phyloP scores from a whole-genome alignment of 2,329 filamentous ascomycete species.

The Thermomyces lanuginosus region DNA sequence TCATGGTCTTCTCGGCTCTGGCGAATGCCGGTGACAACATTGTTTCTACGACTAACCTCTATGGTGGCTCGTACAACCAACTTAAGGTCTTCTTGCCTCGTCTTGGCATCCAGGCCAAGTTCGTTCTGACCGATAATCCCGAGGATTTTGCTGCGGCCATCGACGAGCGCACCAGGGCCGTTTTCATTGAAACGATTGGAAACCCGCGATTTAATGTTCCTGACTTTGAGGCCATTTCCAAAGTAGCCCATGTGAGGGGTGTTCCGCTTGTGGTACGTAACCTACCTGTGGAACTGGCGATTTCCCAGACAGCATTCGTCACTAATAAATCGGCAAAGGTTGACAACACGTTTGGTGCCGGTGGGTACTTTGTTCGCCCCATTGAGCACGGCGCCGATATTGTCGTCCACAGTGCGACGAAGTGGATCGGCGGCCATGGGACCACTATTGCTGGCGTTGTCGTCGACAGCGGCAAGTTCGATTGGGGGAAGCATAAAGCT shows the following conservation, averaged over 20 bases:
- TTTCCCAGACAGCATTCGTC: conserved; percentile 1
- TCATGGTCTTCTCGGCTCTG: conserved; percentile 61
- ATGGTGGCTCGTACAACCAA: conserved; percentile 84
- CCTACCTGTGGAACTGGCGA: background rate
- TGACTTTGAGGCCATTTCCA: conserved; percentile 64
- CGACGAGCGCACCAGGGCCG: conserved; percentile 73
- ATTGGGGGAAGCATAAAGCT: conserved; percentile 45
- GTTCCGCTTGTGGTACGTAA: conserved; percentile 42
- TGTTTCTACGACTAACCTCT: conserved; percentile 64
- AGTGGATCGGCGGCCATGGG: conserved; percentile 86
- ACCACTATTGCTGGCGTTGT: conserved; percentile 71
- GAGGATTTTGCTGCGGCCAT: conserved; percentile 61
- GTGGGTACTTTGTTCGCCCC: conserved; percentile 65
- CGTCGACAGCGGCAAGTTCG: conserved; percentile 69
- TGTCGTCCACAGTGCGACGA: conserved; percentile 74
- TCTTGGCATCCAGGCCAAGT: conserved; percentile 25
- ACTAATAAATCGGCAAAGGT: conserved; percentile 26
- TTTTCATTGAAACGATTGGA: conserved; percentile 75
- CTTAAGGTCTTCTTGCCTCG: conserved; percentile 53
- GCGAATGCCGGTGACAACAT: conserved; percentile 72
- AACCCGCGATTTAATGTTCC: conserved; percentile 81
- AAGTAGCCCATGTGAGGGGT: conserved; percentile 50
- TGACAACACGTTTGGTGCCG: conserved; percentile 81
- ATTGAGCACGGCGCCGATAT: conserved; percentile 79
- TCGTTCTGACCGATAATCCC: conserved; percentile 48